Evolutionary conservation across 495 filamentous ascomycete species (phyloP).

Genomic region (Ascodesmis nigricans): DNA sequence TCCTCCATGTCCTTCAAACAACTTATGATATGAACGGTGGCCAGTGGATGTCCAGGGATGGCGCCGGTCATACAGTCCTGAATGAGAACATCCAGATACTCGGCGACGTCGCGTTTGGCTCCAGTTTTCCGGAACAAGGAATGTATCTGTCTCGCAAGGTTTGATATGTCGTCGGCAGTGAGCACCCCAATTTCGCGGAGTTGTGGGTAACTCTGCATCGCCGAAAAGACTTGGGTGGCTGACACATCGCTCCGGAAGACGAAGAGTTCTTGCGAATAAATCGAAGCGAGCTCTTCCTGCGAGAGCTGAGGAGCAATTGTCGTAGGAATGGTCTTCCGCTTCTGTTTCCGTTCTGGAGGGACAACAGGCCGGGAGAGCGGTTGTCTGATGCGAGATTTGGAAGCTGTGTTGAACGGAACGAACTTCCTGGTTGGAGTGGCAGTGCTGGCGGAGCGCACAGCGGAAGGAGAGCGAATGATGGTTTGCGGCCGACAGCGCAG

Average conservation of each 20-base stretch:
- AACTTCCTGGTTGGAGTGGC: too few relatives aligned
- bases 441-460: too few relatives aligned
- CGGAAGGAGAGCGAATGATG: too few relatives aligned
- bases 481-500: too few relatives aligned
- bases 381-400: too few relatives aligned
- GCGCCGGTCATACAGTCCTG: conserved; percentile 19
- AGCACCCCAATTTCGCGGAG: conserved; percentile 14
- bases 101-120: conserved; percentile 7
- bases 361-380: too few relatives aligned
- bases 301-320: conserved; percentile 12
- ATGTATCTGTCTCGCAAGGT: conserved; percentile 20
- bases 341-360: conserved; percentile 9
- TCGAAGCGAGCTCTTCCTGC: conserved; percentile 9
- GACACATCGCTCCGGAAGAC: conserved; percentile 21
- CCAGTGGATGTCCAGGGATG: conserved; percentile 23
- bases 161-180: conserved; percentile 15
- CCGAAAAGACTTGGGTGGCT: conserved; percentile 14
- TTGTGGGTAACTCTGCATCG: conserved; percentile 17
- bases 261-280: conserved; percentile 22
- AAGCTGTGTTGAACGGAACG: too few relatives aligned
- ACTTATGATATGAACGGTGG: conserved; percentile 26
- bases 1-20: conserved; percentile 26
- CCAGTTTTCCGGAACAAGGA: conserved; percentile 14
- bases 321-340: conserved; percentile 3
- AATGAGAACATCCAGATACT: conserved; percentile 19